These are phyloP conservation scores for Apiospora arundinis DNA, from an alignment of 2,329 filamentous ascomycete species.

Conservation along the genomic window DNA sequence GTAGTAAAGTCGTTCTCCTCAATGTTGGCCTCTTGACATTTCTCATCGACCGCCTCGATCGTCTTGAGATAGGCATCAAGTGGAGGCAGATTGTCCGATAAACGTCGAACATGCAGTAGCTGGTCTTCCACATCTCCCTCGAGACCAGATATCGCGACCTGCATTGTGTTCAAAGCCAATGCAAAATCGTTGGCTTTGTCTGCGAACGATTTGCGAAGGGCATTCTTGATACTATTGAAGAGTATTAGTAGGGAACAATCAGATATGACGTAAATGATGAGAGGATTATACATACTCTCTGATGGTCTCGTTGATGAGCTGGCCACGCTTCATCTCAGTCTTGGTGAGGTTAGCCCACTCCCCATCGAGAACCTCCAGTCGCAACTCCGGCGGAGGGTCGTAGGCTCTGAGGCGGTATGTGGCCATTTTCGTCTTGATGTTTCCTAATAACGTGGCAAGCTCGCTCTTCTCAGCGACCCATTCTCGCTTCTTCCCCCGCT, in stretches of 20 bases:
- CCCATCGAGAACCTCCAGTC: constrained; percentile 79
- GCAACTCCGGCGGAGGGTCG: constrained; percentile 84
- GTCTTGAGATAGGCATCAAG: constrained; percentile 90
- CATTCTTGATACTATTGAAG: constrained; percentile 82
- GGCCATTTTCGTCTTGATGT: constrained; percentile 98
- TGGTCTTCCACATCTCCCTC: constrained; percentile 98
- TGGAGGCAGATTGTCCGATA: constrained; percentile 85
- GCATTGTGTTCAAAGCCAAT: constrained; percentile 91
- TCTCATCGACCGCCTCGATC: constrained; percentile 83
- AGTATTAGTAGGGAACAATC: constrained; percentile 32
- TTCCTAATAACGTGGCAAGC: constrained; percentile 87
- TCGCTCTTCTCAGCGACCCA: constrained; percentile 99
- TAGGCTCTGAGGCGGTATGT: constrained; percentile 93
- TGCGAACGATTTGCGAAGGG: constrained; percentile 87
- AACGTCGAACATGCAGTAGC: constrained; percentile 80
- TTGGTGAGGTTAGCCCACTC: constrained; percentile 83
- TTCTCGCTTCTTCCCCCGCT: constrained; percentile 85
- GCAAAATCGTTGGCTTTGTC: constrained; percentile 99
- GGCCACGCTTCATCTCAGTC: constrained; percentile 85
- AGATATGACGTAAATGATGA: not conserved
- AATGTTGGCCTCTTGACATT: constrained; percentile 96
- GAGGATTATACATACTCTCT: constrained; percentile 69
- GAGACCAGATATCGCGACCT: constrained; percentile 92
- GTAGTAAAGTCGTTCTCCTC: constrained; percentile 99
- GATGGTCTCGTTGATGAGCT: constrained; percentile 97